Percentiles rank a stretch among this genome's conserved stretches.
These are phyloP conservation scores for Pleurostoma richardsiae DNA, from an alignment of 2,329 filamentous ascomycete genomes.

Conservation along the genomic window DNA sequence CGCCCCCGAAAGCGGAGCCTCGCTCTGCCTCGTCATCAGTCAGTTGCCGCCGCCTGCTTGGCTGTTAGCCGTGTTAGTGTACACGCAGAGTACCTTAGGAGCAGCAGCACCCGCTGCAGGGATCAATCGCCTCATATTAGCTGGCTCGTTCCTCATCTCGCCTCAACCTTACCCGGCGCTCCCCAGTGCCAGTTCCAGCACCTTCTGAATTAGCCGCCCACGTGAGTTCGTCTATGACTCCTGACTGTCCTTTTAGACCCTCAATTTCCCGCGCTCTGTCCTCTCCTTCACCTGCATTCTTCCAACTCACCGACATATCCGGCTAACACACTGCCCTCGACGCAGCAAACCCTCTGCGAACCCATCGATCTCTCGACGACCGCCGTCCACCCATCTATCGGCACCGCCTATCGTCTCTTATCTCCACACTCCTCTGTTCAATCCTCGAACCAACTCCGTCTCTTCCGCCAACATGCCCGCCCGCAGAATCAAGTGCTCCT, in stretches of 20 bases:
- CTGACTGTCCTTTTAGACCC: not conserved
- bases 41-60: not conserved
- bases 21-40: conserved; percentile 9
- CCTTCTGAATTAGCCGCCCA: conserved; percentile 7
- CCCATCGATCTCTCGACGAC: not conserved
- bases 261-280: not conserved
- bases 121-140: not conserved
- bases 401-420: conserved; percentile 2
- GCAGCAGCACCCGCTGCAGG: not conserved
- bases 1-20: conserved; percentile 12
- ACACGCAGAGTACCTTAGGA: not conserved
- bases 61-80: not conserved
- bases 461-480: conserved; percentile 48
- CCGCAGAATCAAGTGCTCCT: conserved; percentile 79
- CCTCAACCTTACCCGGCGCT: not conserved
- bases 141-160: not conserved
- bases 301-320: no score
- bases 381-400: conserved; percentile 9
- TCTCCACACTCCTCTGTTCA: not conserved
- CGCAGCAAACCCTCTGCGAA: no score
- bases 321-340: no score
- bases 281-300: not conserved
- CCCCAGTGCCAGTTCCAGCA: conserved; percentile 7
- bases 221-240: conserved; percentile 3
- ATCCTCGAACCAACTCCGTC: no score